A percentile compares a stretch with the other conserved stretches of the same genome.
Conservation (phyloP, 2,329 filamentous ascomycete genomes). For the Aspergillus felis region DNA sequence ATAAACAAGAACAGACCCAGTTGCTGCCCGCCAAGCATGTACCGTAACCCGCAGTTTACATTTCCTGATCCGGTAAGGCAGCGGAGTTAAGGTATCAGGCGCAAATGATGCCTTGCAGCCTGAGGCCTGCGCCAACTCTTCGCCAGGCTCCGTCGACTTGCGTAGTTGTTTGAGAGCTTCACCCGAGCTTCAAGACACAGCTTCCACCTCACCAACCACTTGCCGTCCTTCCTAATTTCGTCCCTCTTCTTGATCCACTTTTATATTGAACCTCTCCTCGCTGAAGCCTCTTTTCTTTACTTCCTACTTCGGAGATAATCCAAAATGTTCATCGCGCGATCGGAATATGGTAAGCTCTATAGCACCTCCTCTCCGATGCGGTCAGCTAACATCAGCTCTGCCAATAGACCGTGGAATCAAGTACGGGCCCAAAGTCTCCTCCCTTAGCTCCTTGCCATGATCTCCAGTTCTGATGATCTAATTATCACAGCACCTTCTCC, state of each 20-base stretch:
- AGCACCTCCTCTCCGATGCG: slow-evolving; percentile 20
- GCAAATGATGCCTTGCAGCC: slow-evolving; percentile 12
- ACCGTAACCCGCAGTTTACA: slow-evolving; percentile 11
- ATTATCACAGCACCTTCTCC: slow-evolving; percentile 79
- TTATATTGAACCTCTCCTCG: not conserved
- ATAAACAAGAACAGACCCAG: not conserved
- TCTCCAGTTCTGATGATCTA: slow-evolving; percentile 21
- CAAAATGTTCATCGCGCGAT: slow-evolving; percentile 99
- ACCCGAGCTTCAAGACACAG: slow-evolving; percentile 21
- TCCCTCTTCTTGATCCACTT: not conserved
- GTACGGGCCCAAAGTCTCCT: slow-evolving; percentile 49
- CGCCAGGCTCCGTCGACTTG: slow-evolving; percentile 34
- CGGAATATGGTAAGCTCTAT: slow-evolving; percentile 85
- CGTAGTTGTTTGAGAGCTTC: slow-evolving; percentile 34
- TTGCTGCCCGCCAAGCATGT: slow-evolving; percentile 5
- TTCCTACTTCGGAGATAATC: slow-evolving; percentile 32
- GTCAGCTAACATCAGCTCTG: slow-evolving; percentile 32
- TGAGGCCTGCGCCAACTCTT: slow-evolving; percentile 21
- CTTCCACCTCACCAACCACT: slow-evolving; percentile 12
- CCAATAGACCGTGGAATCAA: slow-evolving; percentile 90
- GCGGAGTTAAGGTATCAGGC: slow-evolving; percentile 7
- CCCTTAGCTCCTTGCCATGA: slow-evolving; percentile 5
- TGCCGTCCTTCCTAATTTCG: not conserved
- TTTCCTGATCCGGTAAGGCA: not conserved
- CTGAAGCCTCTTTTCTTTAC: slow-evolving; percentile 1